Percentiles rank a stretch among this genome's conserved stretches.
Conservation (phyloP, 2,329 filamentous ascomycete genomes). For the Curvularia sp. region DNA sequence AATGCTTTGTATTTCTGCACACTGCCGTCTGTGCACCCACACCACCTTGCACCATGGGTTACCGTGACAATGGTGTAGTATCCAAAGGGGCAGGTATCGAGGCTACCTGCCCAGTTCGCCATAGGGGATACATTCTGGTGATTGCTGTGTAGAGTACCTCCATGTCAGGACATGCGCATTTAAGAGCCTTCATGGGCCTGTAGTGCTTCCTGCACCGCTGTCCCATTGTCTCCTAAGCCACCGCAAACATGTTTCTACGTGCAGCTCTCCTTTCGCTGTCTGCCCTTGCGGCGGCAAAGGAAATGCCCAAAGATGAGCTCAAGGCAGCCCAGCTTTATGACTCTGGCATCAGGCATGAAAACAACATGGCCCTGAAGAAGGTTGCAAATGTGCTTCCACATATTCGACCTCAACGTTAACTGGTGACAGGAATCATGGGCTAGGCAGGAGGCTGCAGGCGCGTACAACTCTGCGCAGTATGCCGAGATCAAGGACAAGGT, state of each 20-base stretch:
- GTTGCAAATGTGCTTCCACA: conserved; percentile 19
- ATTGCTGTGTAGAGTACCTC: conserved; percentile 23
- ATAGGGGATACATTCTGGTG: conserved; percentile 21
- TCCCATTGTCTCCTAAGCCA: conserved; percentile 12
- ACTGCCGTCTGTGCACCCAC: conserved; percentile 34
- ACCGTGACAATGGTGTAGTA: conserved; percentile 22
- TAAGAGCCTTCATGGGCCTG: conserved; percentile 26
- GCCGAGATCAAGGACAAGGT: conserved; percentile 44
- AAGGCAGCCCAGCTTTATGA: conserved; percentile 50
- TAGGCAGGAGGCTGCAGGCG: conserved; percentile 43
- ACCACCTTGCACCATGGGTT: conserved; percentile 19
- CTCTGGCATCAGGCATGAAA: conserved; percentile 50
- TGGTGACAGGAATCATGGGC: conserved; percentile 48
- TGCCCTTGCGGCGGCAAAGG: conserved; percentile 45
- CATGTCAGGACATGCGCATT: conserved; percentile 20
- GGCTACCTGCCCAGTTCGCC: conserved; percentile 41
- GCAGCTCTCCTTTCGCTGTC: conserved; percentile 42
- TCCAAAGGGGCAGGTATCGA: conserved; percentile 39
- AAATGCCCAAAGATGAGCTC: conserved; percentile 46
- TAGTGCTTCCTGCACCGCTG: not conserved
- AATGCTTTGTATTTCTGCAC: conserved; percentile 20
- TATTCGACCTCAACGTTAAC: conserved; percentile 26
- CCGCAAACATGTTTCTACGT: conserved; percentile 39
- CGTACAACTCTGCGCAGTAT: conserved; percentile 47
- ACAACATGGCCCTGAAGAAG: conserved; percentile 47